Evolutionary conservation across 768 basidiomycete genomes (phyloP).

Genomic region (Thelephora aurantiotincta): DNA sequence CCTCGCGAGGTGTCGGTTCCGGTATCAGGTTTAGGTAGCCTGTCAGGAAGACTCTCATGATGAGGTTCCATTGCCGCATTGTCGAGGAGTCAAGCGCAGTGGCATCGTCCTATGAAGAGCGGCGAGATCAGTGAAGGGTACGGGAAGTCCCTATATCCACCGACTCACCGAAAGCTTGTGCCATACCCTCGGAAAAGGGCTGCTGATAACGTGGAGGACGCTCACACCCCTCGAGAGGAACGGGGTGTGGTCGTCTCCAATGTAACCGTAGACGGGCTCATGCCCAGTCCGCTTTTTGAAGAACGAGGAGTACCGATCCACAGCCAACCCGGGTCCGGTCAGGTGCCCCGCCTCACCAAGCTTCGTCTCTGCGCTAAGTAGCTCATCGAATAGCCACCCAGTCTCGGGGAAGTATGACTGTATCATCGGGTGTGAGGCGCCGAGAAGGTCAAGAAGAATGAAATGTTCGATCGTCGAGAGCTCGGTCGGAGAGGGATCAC

Average conservation of each 20-base stretch:
- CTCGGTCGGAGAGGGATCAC: conserved; percentile 35
- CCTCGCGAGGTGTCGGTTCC: conserved; percentile 7
- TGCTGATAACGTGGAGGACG: conserved; percentile 79
- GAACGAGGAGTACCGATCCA: conserved; percentile 47
- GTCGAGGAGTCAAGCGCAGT: conserved; percentile 74
- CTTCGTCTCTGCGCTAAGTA: conserved; percentile 58
- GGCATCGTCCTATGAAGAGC: conserved; percentile 65
- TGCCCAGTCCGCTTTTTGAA: conserved; percentile 37
- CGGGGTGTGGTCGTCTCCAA: conserved; percentile 91
- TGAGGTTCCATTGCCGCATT: conserved; percentile 79
- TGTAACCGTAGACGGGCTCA: conserved; percentile 34
- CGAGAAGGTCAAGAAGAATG: conserved; percentile 86
- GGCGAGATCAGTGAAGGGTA: neutral
- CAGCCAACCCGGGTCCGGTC: conserved; percentile 1
- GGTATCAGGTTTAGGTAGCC: conserved; percentile 77
- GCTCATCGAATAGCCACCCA: conserved; percentile 81
- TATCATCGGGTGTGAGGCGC: conserved; percentile 59
- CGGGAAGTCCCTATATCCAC: neutral
- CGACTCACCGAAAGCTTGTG: conserved; percentile 55
- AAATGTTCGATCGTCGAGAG: conserved; percentile 79
- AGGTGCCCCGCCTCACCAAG: conserved; percentile 32
- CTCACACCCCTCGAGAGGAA: conserved; percentile 76
- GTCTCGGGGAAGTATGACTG: conserved; percentile 78
- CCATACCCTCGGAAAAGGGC: conserved; percentile 86
- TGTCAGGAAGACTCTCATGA: conserved; percentile 75